These are phyloP conservation scores for Drechslerella stenobrocha DNA, from an alignment of 2,329 filamentous ascomycete genomes.

Conservation along the genomic window DNA sequence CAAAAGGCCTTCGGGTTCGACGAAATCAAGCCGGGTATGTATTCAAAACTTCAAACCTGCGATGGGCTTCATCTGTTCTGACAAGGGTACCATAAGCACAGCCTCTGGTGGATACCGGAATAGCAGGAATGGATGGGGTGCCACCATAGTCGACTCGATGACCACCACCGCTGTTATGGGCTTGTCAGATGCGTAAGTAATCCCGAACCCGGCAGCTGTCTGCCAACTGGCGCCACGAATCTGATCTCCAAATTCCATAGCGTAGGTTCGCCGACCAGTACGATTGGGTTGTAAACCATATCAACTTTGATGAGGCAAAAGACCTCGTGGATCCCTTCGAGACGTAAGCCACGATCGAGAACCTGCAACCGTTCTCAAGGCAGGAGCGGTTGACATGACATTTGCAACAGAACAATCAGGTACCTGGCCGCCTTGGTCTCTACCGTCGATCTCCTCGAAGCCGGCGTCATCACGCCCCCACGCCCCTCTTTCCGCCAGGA, in stretches of 20 bases:
- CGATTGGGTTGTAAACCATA: constrained; percentile 67
- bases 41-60: too few relatives aligned
- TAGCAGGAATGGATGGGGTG: constrained; percentile 77
- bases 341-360: constrained; percentile 58
- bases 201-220: neutral
- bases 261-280: constrained; percentile 39
- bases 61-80: neutral
- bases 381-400: neutral
- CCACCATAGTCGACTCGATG: constrained; percentile 78
- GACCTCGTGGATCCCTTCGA: constrained; percentile 76
- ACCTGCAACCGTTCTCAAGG: neutral
- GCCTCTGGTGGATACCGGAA: constrained; percentile 48
- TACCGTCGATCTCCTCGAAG: constrained; percentile 61
- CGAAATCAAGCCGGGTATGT: constrained; percentile 65
- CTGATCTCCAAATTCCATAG: constrained; percentile 21
- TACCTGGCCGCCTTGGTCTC: constrained; percentile 81
- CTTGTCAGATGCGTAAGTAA: constrained; percentile 61
- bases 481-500: constrained; percentile 54
- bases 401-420: constrained; percentile 43
- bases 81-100: constrained; percentile 4
- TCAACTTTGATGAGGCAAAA: constrained; percentile 70
- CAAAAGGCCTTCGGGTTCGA: constrained; percentile 77
- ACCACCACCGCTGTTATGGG: constrained; percentile 80
- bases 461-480: constrained; percentile 56
- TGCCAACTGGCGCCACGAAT: constrained; percentile 55